phyloP scores from a whole-genome alignment of 2,329 filamentous ascomycete species.

The Botrytis tulipae region DNA sequence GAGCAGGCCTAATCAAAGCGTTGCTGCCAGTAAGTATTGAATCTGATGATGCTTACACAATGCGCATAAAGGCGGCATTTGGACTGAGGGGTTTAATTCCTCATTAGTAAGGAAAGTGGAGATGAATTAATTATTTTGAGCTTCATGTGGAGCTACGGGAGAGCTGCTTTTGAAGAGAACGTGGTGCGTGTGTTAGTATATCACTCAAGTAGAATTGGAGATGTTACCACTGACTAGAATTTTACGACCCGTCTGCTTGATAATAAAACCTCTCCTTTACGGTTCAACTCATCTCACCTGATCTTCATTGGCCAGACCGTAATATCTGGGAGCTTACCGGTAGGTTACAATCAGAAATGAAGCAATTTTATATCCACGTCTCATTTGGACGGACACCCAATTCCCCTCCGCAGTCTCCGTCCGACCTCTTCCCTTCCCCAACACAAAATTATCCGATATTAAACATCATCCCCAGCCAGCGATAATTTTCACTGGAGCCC shows the following conservation, averaged over 20 bases:
- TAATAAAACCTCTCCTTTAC: background rate
- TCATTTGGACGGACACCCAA: background rate
- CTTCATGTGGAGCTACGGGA: background rate
- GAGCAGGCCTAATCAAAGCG: background rate
- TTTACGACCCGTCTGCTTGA: background rate
- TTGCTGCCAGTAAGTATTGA: background rate
- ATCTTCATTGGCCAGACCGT: background rate
- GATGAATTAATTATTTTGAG: background rate
- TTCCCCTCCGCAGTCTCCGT: background rate
- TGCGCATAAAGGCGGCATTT: background rate
- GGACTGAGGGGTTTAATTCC: background rate
- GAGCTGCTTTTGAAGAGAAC: background rate
- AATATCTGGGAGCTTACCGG: background rate
- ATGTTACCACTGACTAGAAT: background rate
- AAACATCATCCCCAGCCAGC: background rate
- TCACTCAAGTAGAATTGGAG: background rate
- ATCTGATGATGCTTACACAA: background rate
- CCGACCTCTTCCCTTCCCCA: background rate
- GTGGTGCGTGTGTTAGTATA: background rate
- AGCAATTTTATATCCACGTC: conserved; percentile 19
- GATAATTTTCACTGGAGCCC: conserved; percentile 13
- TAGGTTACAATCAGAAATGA: background rate
- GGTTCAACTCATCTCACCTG: background rate
- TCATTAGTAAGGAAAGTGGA: conserved; percentile 5
- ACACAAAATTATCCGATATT: background rate